phyloP scores from a whole-genome alignment of 352 stramenopile genomes.

The Phytophthora multivora region DNA sequence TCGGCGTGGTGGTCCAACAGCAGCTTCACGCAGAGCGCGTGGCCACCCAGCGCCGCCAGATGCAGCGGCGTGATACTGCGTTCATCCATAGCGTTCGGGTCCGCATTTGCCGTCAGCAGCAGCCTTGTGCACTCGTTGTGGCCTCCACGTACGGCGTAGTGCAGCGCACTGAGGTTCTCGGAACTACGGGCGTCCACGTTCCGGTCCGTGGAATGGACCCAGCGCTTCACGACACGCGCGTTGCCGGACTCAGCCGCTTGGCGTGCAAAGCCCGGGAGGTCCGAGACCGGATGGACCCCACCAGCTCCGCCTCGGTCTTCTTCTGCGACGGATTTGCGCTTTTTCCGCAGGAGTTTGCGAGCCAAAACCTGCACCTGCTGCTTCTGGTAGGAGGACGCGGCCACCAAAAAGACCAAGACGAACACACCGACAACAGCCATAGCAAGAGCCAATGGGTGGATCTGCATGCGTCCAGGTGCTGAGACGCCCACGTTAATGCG shows the following conservation, averaged over 20 bases:
- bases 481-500: conserved; percentile 28
- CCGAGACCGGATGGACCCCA: conserved; percentile 29
- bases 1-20: conserved; percentile 81
- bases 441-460: conserved; percentile 74
- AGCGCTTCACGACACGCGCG: conserved; percentile 80
- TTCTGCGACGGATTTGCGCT: conserved; percentile 50
- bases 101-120: conserved; percentile 58
- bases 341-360: conserved; percentile 76
- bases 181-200: conserved; percentile 70
- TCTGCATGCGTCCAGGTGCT: conserved; percentile 22
- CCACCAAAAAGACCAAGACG: conserved; percentile 65
- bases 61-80: conserved; percentile 77
- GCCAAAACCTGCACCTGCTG: conserved; percentile 83
- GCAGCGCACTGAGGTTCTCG: conserved; percentile 83
- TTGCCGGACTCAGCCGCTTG: conserved; percentile 77
- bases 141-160: conserved; percentile 74
- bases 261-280: conserved; percentile 68
- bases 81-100: conserved; percentile 79
- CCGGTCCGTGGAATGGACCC: conserved; percentile 69
- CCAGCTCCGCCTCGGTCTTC: conserved; percentile 31
- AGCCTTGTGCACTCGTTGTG: conserved; percentile 82
- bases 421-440: conserved; percentile 66
- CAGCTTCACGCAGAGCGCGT: conserved; percentile 82
- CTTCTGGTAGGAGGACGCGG: conserved; percentile 78
- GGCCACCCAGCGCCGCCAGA: conserved; percentile 68